These are phyloP conservation scores for Rubia tinctorum DNA, from an alignment of 305 asterid genomes.

Conservation along the genomic window DNA sequence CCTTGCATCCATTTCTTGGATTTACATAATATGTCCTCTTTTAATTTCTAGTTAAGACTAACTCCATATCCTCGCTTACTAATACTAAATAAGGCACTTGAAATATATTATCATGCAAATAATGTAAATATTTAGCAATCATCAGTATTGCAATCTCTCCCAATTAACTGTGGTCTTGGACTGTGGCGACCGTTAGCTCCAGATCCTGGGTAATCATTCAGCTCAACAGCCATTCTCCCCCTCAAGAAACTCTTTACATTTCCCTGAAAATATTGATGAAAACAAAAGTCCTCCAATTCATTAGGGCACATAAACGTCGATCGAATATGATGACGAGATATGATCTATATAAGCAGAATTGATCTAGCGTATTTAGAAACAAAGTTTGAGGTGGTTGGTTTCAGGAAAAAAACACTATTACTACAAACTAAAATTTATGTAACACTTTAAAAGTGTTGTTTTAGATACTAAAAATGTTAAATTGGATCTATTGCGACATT, in stretches of 20 bases:
- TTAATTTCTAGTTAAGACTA: neutral
- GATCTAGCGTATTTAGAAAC: too few relatives aligned
- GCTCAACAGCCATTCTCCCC: constrained; percentile 42
- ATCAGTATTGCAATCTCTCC: constrained; percentile 36
- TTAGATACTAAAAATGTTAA: too few relatives aligned
- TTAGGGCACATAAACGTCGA: too few relatives aligned
- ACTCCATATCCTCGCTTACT: too few relatives aligned
- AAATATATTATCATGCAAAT: neutral
- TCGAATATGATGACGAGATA: too few relatives aligned
- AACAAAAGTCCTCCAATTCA: neutral
- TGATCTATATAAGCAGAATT: too few relatives aligned
- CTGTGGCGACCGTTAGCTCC: constrained; percentile 72
- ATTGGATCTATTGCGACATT: too few relatives aligned
- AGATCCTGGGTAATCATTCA: constrained; percentile 63
- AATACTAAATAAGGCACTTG: neutral
- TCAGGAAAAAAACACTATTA: too few relatives aligned
- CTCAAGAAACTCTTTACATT: constrained; percentile 8
- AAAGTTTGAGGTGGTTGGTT: too few relatives aligned
- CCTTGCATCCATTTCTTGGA: neutral
- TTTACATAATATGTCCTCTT: too few relatives aligned
- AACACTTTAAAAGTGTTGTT: too few relatives aligned
- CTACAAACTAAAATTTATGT: too few relatives aligned
- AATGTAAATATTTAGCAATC: constrained; percentile 21
- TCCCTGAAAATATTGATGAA: constrained; percentile 15
- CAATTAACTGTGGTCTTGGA: constrained; percentile 37